Evolutionary conservation across 495 filamentous ascomycete species (phyloP).

Genomic region (Penicillium antarcticum): DNA sequence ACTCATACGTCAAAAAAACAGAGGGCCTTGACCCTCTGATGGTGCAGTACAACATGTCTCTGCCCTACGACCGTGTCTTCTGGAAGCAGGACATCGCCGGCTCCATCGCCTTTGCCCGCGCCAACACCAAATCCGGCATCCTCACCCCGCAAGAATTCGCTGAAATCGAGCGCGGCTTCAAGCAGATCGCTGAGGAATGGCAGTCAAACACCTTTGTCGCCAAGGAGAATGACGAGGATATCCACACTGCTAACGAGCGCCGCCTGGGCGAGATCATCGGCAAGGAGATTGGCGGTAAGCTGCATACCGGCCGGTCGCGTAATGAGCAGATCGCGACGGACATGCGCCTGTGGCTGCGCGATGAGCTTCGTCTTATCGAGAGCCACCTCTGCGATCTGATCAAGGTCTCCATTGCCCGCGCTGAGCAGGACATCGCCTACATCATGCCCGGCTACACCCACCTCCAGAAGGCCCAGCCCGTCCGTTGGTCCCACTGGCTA

Average conservation of each 20-base stretch:
- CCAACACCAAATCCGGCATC: constrained; percentile 73
- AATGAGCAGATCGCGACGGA: constrained; percentile 96
- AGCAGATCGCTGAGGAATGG: constrained; percentile 76
- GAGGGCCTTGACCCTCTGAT: constrained; percentile 86
- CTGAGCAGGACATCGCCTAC: constrained; percentile 73
- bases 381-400: constrained; percentile 66
- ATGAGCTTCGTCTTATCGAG: constrained; percentile 72
- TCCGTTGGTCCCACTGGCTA: constrained; percentile 87
- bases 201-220: constrained; percentile 39
- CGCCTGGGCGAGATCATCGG: constrained; percentile 87
- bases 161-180: constrained; percentile 71
- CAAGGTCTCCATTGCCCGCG: constrained; percentile 66
- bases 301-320: constrained; percentile 87
- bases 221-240: constrained; percentile 56
- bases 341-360: constrained; percentile 88
- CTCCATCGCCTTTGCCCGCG: constrained; percentile 83
- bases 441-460: constrained; percentile 76
- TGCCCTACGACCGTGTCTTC: constrained; percentile 78
- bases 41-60: constrained; percentile 84
- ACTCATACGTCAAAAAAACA: constrained; percentile 25
- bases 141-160: constrained; percentile 72
- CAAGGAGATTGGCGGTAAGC: constrained; percentile 80
- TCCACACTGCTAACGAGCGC: constrained; percentile 93
- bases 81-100: constrained; percentile 79
- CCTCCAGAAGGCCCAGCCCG: constrained; percentile 85